Evolutionary conservation across 768 basidiomycete genomes (phyloP), one percentile per base, ranked within the genome.

Genomic region (Flagelloscypha sp.): DNA sequence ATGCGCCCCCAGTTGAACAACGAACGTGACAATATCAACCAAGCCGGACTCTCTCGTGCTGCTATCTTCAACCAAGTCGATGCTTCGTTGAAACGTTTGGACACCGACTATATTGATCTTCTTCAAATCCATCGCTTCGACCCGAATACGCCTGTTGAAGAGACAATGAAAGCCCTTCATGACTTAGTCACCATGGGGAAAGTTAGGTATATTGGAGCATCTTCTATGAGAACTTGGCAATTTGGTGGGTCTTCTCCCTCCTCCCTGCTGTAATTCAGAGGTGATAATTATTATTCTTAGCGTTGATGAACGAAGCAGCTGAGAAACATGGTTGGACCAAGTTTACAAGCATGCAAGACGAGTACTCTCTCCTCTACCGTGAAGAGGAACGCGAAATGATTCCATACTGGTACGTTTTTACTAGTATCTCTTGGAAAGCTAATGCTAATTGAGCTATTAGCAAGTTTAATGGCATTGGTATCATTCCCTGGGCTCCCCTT

Each of bases 341-440:
- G 40, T 76, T 77, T 41, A 58, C 72, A 31, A 67, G 70, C 37
- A 73, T 76, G 62, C 75, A 77, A 50, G 59, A 63, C 27, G 66
- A 70, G 38, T 67, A 76, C 43, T 70, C 61, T 22, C 50, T 74
- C 5, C 56, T 75, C 13, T 78, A 78, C 45, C 60, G 74, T 21
- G 67, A 73, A 38, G 72, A 77, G 52, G 68, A 59, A 12, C 19
- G 25, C 8, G 7, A 1, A n/a, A n/a, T 27, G 25, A 27, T 27
- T 27, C 25, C 9, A n/a, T n/a, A n/a, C n/a, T n/a, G n/a, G 54
- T 56, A 7, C 1, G 43, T 35, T 24, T 5, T 8, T 20, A 5
- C 3, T 28, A 8, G 18, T 17, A 12, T 18, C 11, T 19, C 15
- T n/a, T n/a, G n/a, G n/a, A n/a, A n/a, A n/a, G 8, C 11, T 25